Evolutionary conservation across 768 basidiomycete species (phyloP), one percentile per base, ranked within the genome.

Genomic region (Hemileccinum rubropunctum): DNA sequence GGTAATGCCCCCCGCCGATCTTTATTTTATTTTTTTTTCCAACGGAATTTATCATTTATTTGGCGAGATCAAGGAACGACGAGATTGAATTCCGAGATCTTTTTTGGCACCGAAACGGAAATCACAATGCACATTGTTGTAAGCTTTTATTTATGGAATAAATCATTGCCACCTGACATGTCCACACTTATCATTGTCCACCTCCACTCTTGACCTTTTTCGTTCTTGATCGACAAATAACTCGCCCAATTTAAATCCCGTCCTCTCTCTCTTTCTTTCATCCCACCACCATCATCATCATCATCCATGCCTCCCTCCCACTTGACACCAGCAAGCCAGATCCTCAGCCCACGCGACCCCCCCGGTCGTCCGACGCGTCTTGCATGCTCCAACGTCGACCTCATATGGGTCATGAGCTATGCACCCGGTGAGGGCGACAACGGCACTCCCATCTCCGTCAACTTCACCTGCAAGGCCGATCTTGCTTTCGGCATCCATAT

Each of bases 391-490:
- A 68, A 71, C 20, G 65, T 67, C 14, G 79, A 76, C 47, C 73
- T 83, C 61, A 78, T 89, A 52, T 78, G 79, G 62, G 81, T 91
- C 55, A 76, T 81, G 56, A 78, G 76, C 52, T 90, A 81, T 67
- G 70, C 78, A 12, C 86, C 87, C 9, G 66, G 74, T 17, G 78
- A 84, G 62, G 91, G 89, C 50, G 76, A 77, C 53, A 68, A 75
- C 18, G 85, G 83, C 48, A 76, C 80, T 0, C 80, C 77, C 43
- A 79, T 93, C 61, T 74, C 80, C 32, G 82, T 87, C 55, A 72
- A 76, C 10, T 78, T 80, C 47, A 66, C 75, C 6, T 68, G 67
- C 48, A 62, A 57, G 27, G 46, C 56, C 3, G 62, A 62, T 12
- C 45, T 59, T 0, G 56, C 56, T 3, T 1, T 58, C 3, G 66